Evolutionary conservation across 1,139 yeast species (phyloP), one percentile per base, ranked within the genome.

Genomic region (Kurtzmaniella quercitrusa): DNA sequence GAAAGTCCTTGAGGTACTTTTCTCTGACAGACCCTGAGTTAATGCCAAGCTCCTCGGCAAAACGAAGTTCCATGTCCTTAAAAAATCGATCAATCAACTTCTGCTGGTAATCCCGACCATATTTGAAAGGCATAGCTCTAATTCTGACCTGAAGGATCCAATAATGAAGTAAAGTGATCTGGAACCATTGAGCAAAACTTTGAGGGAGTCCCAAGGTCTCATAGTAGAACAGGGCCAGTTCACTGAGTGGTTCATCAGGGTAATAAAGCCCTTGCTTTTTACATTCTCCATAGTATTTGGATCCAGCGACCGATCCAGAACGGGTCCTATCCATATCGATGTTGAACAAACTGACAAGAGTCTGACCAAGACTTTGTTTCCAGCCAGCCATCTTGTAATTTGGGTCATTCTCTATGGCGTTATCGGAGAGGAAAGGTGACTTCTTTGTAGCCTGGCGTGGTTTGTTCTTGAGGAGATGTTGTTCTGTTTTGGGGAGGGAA

Each of bases 101-200:
- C 63, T 91, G 96, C 64, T 93, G 97, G 65, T 91, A 93, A 60
- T 85, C 85, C 53, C 80, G 80, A 37, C 97, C 94, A 59, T 88
- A 83, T 58, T 87, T 85, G 61, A 84, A 84, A 0, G 98, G 98
- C 84, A 94, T 75, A 16, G 95, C 95, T 61, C 99, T 81, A 96
- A 93, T 90, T 58, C 98, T 81, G 14, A 88, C 96, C 54, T 85
- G 84, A 43, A 93, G 72, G 58, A 93, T 83, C 99, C 99, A 93
- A 50, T 88, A 82, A 63, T 93, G 98, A 52, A 93, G 73, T 3
- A 85, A 75, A 5, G 96, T 86, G 52, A 93, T 85, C 65, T 91
- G 98, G 60, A 85, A 91, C 95, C 97, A 93, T 64, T 90, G 96
- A 21, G 93, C 81, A 59, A 91, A 93, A 0, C 97, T 84, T 59